A percentile compares a stretch with the other conserved stretches of the same genome.
Conservation (phyloP, 1,284 basidiomycete genomes). For the Pascua sp. region DNA sequence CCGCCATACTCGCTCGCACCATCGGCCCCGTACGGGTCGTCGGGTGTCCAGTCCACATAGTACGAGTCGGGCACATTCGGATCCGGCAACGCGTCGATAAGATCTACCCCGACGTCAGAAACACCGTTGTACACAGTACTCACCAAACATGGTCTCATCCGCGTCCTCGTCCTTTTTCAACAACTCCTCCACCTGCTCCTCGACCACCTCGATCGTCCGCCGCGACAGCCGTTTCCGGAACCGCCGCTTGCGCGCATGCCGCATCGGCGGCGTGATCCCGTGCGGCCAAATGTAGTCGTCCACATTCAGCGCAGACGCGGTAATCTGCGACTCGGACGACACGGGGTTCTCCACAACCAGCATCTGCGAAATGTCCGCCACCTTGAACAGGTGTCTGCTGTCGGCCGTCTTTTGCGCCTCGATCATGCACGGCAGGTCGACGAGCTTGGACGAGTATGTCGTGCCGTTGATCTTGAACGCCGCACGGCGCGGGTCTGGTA, state of each 20-base stretch:
- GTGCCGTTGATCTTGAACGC: slow-evolving; percentile 81
- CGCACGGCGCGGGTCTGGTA: slow-evolving; percentile 83
- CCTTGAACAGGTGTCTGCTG: slow-evolving; percentile 96
- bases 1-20: slow-evolving; percentile 62
- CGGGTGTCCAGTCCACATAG: slow-evolving; percentile 32
- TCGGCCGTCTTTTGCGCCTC: slow-evolving; percentile 97
- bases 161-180: slow-evolving; percentile 82
- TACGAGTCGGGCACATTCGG: slow-evolving; percentile 39
- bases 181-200: slow-evolving; percentile 90
- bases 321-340: slow-evolving; percentile 61
- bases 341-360: slow-evolving; percentile 77
- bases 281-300: slow-evolving; percentile 98
- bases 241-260: slow-evolving; percentile 84
- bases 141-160: slow-evolving; percentile 52
- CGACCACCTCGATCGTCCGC: slow-evolving; percentile 92
- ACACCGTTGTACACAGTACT: slow-evolving; percentile 1
- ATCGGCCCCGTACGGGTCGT: slow-evolving; percentile 40
- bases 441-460: slow-evolving; percentile 85
- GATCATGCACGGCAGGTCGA: slow-evolving; percentile 90
- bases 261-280: slow-evolving; percentile 89
- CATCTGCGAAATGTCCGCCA: slow-evolving; percentile 96
- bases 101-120: slow-evolving; percentile 21
- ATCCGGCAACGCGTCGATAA: slow-evolving; percentile 39
- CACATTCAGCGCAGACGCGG: slow-evolving; percentile 66
- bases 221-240: slow-evolving; percentile 65